Conservation (phyloP, 2,329 filamentous ascomycete species). For the Cercospora zeae-maydis region DNA sequence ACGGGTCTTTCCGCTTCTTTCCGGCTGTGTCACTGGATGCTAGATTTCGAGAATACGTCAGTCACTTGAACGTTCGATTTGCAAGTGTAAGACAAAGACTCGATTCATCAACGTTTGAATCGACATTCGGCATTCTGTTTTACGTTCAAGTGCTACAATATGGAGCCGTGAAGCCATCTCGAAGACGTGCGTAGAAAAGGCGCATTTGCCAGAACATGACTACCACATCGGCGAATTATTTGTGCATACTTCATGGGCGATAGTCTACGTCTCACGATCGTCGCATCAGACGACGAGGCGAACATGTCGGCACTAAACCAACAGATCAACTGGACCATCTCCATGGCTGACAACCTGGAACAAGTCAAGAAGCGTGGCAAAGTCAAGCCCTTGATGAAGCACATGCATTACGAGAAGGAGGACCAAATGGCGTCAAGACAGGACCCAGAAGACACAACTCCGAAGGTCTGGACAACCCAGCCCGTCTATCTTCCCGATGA, state of each 20-base stretch:
- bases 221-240: constrained; percentile 1
- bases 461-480: constrained; percentile 23
- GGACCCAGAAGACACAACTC: constrained; percentile 1
- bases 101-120: background rate
- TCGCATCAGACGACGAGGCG: background rate
- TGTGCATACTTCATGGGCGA: background rate
- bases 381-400: constrained; percentile 11
- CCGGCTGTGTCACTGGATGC: background rate
- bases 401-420: constrained; percentile 7
- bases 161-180: background rate
- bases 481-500: constrained; percentile 52
- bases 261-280: background rate
- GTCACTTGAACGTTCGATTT: background rate
- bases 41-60: background rate
- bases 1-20: background rate
- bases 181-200: background rate
- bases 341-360: constrained; percentile 37
- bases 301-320: constrained; percentile 36
- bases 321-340: constrained; percentile 36
- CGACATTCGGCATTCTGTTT: background rate
- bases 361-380: constrained; percentile 22
- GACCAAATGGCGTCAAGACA: constrained; percentile 3
- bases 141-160: background rate
- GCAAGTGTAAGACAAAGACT: background rate
- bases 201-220: background rate